Base-by-base conservation (phyloP, 371 early-diverging fungal species). In the Rhizomucor pusillus region DNA sequence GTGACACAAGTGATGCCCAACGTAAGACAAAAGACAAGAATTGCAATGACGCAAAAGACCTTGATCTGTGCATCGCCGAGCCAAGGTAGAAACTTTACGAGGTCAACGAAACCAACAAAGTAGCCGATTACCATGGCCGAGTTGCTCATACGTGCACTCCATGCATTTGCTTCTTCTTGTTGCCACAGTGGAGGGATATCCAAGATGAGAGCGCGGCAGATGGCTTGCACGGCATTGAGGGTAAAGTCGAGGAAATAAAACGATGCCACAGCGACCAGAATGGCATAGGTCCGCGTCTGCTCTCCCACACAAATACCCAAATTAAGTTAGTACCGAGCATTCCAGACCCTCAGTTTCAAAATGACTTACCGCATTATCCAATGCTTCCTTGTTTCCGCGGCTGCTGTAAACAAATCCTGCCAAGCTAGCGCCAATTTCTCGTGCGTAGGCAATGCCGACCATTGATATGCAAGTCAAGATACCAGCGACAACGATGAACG, bases 181-280 rank as follows among this genome's bases (percentile, higher is more conserved):
- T 90, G 88, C 54, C 77, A 67, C 3, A 82, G 61, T 4, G 86
- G 87, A 5, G 84, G 80, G 9, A 84, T 79, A 63, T 92, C 93
- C 24, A 92, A 73, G 46, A 90, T 86, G 24, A 92, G 60, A 1
- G 90, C 86, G 14, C 93, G 85, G 44, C 85, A 85, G 33, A 80
- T 71, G 5, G 89, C 87, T 55, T 86, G 86, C 3, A 73, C 80
- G 3, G 88, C 87, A 54, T 92, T 92, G 50, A 92, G 71, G 0
- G 89, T 81, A 56, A 92, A 91, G 56, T 92, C 92, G n/a, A 92
- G 65, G 34, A 77, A 67, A 47, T 88, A 90, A 62, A 92, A 91
- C 0, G 82, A 82, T 0, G 75, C 18, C 1, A 92, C 90, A 6
- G 90, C 90, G 1, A 85, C 70, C 0, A 67, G 52, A 34, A 86